Base-by-base conservation (phyloP, 2,329 filamentous ascomycete genomes). In the Cryoendolithus antarcticus region DNA sequence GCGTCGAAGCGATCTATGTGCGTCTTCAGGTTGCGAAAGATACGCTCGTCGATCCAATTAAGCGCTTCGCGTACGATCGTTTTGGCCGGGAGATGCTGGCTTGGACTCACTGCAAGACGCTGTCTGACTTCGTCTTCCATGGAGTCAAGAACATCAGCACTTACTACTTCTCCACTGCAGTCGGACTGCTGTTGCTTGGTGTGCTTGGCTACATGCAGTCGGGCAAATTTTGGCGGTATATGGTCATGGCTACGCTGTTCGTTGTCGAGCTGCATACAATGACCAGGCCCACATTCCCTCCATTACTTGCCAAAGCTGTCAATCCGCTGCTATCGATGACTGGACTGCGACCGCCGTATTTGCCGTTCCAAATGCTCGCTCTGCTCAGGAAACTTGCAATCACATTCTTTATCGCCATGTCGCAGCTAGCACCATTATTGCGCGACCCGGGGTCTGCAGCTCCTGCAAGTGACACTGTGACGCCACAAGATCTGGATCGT, bases 61-160 rank as follows among this genome's bases (percentile, higher is more conserved):
- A 74, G 53, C 73, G 86, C 40, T 93, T 91, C 58, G 86, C 85
- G 6, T 95, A 95, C 62, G 86, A 94, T 57, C 77, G 86, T 35
- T 86, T 94, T 58, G 88, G 88, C 0, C 80, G 84, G 1, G 75
- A 76, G 21, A 70, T 88, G 12, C 60, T 80, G 9, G 57, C 59
- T 6, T 89, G 80, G 80, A 65, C 72, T 47, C 68, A 74, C 47
- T 81, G 77, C 62, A 64, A 70, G 38, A 84, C 81, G 0, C 64
- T 83, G 40, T 72, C 72, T 43, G 88, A 94, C 57, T 93, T 75
- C 57, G 67, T 93, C 35, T 66, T 72, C 38, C 66, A 70, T 9
- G 86, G 84, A 39, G 63, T 84, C n/a, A 70, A 72, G 47, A 58
- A 60, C 8, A 64, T 77, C 9, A 48, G 76, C 1, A 71, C 73